phyloP scores from a whole-genome alignment of 495 filamentous ascomycete genomes.

The Parathielavia appendiculata region DNA sequence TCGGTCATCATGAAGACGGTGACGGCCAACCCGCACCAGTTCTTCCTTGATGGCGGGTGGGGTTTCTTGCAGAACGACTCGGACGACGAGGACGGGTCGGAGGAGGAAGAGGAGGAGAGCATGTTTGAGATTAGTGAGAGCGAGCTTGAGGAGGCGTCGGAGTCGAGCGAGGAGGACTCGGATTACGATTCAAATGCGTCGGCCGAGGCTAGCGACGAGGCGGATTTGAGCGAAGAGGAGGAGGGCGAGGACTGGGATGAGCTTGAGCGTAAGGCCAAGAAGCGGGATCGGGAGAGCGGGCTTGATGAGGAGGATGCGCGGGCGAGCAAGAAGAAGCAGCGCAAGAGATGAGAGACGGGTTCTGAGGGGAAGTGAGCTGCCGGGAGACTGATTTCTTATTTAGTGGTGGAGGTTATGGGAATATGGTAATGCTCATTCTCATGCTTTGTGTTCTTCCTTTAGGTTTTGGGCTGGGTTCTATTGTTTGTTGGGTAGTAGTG shows the following conservation, averaged over 20 bases:
- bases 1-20: slow-evolving; percentile 99
- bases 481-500: no score
- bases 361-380: no score
- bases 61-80: slow-evolving; percentile 82
- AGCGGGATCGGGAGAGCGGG: slow-evolving; percentile 71
- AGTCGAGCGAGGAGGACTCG: slow-evolving; percentile 79
- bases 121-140: slow-evolving; percentile 85
- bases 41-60: slow-evolving; percentile 96
- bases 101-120: slow-evolving; percentile 77
- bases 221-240: slow-evolving; percentile 59
- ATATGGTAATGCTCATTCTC: no score
- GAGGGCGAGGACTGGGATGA: slow-evolving; percentile 92
- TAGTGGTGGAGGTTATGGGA: no score
- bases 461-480: neutral
- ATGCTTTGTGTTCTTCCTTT: neutral
- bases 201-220: slow-evolving; percentile 66
- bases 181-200: slow-evolving; percentile 91
- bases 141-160: slow-evolving; percentile 72
- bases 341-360: slow-evolving; percentile 29
- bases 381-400: no score
- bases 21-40: slow-evolving; percentile 82
- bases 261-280: slow-evolving; percentile 82
- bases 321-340: slow-evolving; percentile 38
- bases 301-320: slow-evolving; percentile 60
- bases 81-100: slow-evolving; percentile 73